These are phyloP conservation scores for Amaranthus cruentus DNA, from an alignment of 148 eudicot species.

Conservation along the genomic window DNA sequence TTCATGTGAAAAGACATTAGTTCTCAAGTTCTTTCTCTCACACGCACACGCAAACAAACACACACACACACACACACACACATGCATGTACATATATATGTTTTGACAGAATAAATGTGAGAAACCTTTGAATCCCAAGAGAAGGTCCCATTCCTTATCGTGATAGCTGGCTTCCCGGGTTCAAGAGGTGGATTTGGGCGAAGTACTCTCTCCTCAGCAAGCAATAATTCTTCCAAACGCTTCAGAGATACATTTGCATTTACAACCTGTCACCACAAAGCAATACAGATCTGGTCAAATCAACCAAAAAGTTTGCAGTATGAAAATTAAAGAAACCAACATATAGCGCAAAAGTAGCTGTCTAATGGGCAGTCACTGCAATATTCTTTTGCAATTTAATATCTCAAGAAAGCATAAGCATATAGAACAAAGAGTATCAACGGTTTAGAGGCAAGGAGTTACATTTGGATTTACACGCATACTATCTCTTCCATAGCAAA, in stretches of 20 bases:
- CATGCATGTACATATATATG: no score
- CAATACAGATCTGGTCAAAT: not conserved
- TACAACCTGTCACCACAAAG: slow-evolving; percentile 54
- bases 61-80: no score
- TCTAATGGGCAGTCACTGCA: not conserved
- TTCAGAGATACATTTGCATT: slow-evolving; percentile 89
- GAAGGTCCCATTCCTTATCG: slow-evolving; percentile 73
- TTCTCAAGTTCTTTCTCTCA: no score
- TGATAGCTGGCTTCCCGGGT: slow-evolving; percentile 72
- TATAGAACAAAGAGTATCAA: no score
- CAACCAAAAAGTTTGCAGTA: not conserved
- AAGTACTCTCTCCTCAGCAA: slow-evolving; percentile 83
- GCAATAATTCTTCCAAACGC: slow-evolving; percentile 86
- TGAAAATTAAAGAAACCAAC: not conserved
- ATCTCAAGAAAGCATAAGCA: no score
- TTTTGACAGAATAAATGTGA: not conserved
- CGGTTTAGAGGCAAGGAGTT: no score
- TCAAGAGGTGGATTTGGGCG: slow-evolving; percentile 79
- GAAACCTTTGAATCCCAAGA: slow-evolving; percentile 92
- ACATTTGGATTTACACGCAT: no score
- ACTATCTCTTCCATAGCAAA: no score
- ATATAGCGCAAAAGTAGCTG: not conserved
- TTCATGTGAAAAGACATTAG: no score
- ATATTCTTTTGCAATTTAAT: no score
- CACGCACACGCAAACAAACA: no score